Percentiles rank a stretch among this genome's conserved stretches.
phyloP scores from a whole-genome alignment of 192 early-diverging fungal genomes.

The Coemansia sp. region DNA sequence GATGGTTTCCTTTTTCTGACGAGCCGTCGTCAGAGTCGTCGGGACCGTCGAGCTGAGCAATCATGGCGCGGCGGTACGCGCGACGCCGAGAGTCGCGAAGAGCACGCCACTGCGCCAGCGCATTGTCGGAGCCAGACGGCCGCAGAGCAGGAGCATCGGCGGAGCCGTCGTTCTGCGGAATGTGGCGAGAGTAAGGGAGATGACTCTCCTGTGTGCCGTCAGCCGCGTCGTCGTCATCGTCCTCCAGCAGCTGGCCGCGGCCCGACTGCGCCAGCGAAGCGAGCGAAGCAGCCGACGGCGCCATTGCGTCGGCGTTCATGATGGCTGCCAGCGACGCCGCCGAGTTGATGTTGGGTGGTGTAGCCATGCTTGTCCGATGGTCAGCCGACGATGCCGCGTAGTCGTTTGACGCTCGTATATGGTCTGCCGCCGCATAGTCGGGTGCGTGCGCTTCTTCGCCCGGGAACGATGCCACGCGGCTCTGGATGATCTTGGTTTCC shows the following conservation, averaged over 20 bases:
- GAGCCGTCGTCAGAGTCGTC: slow-evolving; percentile 35
- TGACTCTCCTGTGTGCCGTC: slow-evolving; percentile 12
- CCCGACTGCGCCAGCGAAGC: slow-evolving; percentile 56
- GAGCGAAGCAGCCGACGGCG: slow-evolving; percentile 55
- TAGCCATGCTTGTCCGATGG: slow-evolving; percentile 10
- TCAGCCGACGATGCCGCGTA: not conserved
- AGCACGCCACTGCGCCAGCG: slow-evolving; percentile 31
- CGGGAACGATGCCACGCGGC: slow-evolving; percentile 53
- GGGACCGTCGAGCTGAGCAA: slow-evolving; percentile 46
- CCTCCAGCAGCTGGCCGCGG: slow-evolving; percentile 33
- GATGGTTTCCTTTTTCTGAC: slow-evolving; percentile 38
- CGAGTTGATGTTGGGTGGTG: slow-evolving; percentile 36
- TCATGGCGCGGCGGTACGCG: slow-evolving; percentile 9
- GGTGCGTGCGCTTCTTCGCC: slow-evolving; percentile 34
- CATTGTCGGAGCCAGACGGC: slow-evolving; percentile 4
- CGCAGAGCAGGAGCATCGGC: slow-evolving; percentile 27
- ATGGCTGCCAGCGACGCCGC: slow-evolving; percentile 54
- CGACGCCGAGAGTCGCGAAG: slow-evolving; percentile 20
- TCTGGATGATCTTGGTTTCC: slow-evolving; percentile 64
- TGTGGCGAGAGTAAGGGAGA: slow-evolving; percentile 12
- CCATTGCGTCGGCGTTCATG: slow-evolving; percentile 47
- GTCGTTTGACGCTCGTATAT: slow-evolving; percentile 5
- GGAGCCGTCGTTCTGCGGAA: slow-evolving; percentile 66
- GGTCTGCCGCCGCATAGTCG: slow-evolving; percentile 7
- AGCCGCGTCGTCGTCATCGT: slow-evolving; percentile 39